These are phyloP conservation scores for Calonectria leucothoes DNA, from an alignment of 2,329 filamentous ascomycete species.

Conservation along the genomic window DNA sequence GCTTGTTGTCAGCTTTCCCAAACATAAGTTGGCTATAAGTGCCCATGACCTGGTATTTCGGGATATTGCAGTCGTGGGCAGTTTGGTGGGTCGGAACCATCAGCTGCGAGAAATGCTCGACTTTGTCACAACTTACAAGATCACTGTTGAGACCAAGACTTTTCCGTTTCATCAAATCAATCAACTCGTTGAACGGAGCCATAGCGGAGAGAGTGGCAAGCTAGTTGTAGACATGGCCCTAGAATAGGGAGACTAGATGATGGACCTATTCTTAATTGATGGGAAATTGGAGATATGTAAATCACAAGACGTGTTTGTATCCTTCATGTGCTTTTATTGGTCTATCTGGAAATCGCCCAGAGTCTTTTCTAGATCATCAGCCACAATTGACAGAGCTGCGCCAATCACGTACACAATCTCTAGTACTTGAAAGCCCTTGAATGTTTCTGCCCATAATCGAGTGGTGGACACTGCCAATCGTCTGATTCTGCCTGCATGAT, in stretches of 20 bases:
- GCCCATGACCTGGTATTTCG: constrained; percentile 19
- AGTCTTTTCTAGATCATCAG: neutral
- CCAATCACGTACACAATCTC: constrained; percentile 42
- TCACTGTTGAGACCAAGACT: neutral
- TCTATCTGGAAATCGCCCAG: neutral
- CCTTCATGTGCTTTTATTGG: neutral
- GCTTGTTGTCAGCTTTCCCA: constrained; percentile 17
- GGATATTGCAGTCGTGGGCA: constrained; percentile 12
- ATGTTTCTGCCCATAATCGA: constrained; percentile 45
- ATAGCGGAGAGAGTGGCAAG: constrained; percentile 8
- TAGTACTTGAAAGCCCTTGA: constrained; percentile 43
- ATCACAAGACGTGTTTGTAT: no score
- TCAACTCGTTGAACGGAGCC: neutral
- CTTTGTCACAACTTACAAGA: neutral
- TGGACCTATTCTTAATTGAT: no score
- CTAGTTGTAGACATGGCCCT: constrained; percentile 18
- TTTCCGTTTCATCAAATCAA: constrained; percentile 9
- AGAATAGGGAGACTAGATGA: no score
- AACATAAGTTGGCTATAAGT: constrained; percentile 1
- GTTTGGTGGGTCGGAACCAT: constrained; percentile 15
- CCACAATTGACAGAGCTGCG: constrained; percentile 26
- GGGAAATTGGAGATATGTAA: no score
- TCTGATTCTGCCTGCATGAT: constrained; percentile 30
- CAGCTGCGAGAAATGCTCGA: constrained; percentile 18
- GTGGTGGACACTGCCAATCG: constrained; percentile 36